phyloP scores from a whole-genome alignment of 164 flowering plant species.

The Tetrastigma voinierianum region DNA sequence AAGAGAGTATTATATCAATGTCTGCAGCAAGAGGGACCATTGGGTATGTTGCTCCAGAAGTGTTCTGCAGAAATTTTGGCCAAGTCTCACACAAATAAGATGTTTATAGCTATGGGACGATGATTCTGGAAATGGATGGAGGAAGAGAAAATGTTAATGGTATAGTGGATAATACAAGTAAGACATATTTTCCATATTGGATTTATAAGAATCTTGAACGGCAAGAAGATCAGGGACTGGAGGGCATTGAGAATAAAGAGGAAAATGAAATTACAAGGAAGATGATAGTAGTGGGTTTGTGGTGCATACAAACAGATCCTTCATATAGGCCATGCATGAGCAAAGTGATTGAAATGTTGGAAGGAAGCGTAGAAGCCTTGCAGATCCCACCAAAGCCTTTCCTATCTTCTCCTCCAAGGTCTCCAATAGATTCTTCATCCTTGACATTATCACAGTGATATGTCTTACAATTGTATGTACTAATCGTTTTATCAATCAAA shows the following conservation, averaged over 20 bases:
- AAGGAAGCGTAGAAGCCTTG: background rate
- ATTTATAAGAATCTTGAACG: background rate
- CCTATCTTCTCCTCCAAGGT: background rate
- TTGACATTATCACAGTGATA: background rate
- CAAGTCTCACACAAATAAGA: background rate
- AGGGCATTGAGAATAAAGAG: background rate
- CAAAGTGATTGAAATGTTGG: conserved; percentile 6
- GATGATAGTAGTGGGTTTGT: background rate
- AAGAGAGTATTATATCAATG: too few species aligned
- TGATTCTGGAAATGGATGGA: conserved; percentile 10
- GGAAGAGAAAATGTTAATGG: conserved; percentile 1
- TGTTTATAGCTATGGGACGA: conserved; percentile 12
- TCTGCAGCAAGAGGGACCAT: too few species aligned
- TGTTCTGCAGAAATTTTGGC: too few species aligned
- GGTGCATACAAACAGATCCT: conserved; percentile 5
- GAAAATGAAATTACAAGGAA: background rate
- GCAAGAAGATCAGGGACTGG: too few species aligned
- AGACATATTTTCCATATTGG: conserved; percentile 9
- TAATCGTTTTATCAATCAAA: background rate
- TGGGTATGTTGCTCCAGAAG: too few species aligned
- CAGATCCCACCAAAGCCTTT: conserved; percentile 5
- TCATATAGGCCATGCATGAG: background rate
- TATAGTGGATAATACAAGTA: background rate
- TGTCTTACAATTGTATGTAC: background rate
- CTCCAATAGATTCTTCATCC: background rate